These are phyloP conservation scores for Sporothrix euskadiensis DNA, from an alignment of 2,329 filamentous ascomycete species.

Conservation along the genomic window DNA sequence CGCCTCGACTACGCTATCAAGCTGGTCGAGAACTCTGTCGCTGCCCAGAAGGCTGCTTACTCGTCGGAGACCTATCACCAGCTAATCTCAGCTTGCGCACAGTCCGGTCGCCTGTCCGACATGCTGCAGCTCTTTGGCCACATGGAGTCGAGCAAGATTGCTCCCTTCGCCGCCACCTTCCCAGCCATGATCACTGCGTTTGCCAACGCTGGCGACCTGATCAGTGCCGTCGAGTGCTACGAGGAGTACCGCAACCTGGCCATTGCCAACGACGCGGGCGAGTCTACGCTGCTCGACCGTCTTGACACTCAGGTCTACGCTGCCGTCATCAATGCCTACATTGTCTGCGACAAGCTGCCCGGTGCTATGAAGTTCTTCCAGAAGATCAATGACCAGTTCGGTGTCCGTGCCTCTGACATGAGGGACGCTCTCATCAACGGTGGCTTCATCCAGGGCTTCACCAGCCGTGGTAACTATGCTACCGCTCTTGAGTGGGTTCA, in stretches of 20 bases:
- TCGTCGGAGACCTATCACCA: constrained; percentile 81
- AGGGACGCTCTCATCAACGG: constrained; percentile 70
- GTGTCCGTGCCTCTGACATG: constrained; percentile 60
- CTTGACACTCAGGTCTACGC: constrained; percentile 86
- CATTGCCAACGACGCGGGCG: constrained; percentile 77
- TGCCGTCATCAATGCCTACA: constrained; percentile 86
- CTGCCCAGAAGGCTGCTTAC: constrained; percentile 64
- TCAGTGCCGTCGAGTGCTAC: constrained; percentile 90
- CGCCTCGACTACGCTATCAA: constrained; percentile 81
- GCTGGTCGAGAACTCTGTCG: constrained; percentile 76
- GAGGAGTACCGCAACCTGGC: constrained; percentile 90
- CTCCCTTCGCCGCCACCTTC: constrained; percentile 79
- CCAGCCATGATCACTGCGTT: constrained; percentile 95
- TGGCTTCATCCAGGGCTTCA: constrained; percentile 77
- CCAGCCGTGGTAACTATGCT: constrained; percentile 67
- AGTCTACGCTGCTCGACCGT: constrained; percentile 66
- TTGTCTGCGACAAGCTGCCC: constrained; percentile 74
- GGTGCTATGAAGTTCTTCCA: constrained; percentile 84
- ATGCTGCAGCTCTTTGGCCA: constrained; percentile 91
- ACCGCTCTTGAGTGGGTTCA: constrained; percentile 75
- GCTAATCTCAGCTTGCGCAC: constrained; percentile 83
- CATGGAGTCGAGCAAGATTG: constrained; percentile 76
- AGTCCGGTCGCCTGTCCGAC: constrained; percentile 75
- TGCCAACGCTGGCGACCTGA: constrained; percentile 74
- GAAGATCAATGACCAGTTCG: constrained; percentile 68